These are phyloP conservation scores for Trichoderma asperelloides DNA, from an alignment of 495 filamentous ascomycete species.

Conservation along the genomic window DNA sequence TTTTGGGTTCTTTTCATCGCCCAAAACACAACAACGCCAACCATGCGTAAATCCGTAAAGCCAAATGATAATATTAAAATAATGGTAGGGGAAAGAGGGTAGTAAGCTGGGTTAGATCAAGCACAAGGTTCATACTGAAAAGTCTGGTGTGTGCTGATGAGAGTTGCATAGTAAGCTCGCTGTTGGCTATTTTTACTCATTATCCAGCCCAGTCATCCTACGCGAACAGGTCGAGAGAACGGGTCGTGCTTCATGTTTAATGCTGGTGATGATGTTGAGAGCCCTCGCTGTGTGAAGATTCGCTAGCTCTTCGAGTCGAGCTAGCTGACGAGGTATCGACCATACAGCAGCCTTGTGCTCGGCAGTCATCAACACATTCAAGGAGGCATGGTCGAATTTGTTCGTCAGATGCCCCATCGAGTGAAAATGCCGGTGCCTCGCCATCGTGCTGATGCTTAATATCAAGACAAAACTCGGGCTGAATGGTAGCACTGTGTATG, in stretches of 20 bases:
- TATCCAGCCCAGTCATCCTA: not conserved
- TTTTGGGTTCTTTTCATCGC: not conserved
- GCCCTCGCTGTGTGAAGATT: slow-evolving; percentile 12
- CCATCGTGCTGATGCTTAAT: slow-evolving; percentile 20
- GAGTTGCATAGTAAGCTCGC: not conserved
- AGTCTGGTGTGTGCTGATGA: not conserved
- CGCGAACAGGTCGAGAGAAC: not conserved
- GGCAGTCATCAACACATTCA: slow-evolving; percentile 79
- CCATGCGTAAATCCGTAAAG: not conserved
- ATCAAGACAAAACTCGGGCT: slow-evolving; percentile 81
- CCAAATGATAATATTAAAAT: not conserved
- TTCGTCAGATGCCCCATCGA: slow-evolving; percentile 23
- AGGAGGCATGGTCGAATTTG: slow-evolving; percentile 60
- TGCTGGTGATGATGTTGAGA: not conserved
- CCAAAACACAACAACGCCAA: not conserved
- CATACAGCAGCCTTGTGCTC: slow-evolving; percentile 61
- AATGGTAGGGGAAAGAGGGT: not conserved
- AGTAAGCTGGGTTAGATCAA: not conserved
- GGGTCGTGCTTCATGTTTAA: slow-evolving; percentile 16
- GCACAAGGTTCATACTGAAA: not conserved
- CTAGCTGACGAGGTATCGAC: slow-evolving; percentile 19
- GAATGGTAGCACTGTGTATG: slow-evolving; percentile 96
- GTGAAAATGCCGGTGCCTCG: slow-evolving; percentile 20
- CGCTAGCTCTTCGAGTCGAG: slow-evolving; percentile 19
- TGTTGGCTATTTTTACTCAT: not conserved